A percentile compares a stretch with the other conserved stretches of the same genome.
phyloP scores from a whole-genome alignment of 2,329 filamentous ascomycete genomes.

The Colletotrichum tropicicola region DNA sequence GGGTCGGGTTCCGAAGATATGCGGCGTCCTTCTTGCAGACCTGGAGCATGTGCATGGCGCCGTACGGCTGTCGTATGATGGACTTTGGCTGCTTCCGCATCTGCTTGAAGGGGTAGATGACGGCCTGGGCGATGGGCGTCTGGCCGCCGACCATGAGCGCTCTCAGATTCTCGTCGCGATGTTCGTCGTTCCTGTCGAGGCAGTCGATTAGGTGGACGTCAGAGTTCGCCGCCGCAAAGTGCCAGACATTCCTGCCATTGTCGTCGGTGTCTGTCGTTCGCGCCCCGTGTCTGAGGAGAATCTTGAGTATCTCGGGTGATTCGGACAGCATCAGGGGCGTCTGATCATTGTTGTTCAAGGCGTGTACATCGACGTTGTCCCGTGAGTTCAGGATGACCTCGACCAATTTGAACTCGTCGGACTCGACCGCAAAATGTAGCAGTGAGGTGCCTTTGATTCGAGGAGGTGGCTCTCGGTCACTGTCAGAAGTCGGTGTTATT shows the following conservation, averaged over 20 bases:
- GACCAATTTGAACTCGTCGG: conserved; percentile 34
- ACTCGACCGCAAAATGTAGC: conserved; percentile 19
- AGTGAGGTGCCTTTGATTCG: not conserved
- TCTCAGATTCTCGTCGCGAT: conserved; percentile 37
- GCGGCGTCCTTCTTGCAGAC: not conserved
- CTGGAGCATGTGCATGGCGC: conserved; percentile 7
- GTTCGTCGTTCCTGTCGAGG: conserved; percentile 41
- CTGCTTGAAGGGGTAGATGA: conserved; percentile 28
- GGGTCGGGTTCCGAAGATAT: conserved; percentile 5
- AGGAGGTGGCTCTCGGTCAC: too few species aligned
- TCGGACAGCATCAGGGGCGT: conserved; percentile 48
- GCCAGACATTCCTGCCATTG: conserved; percentile 47
- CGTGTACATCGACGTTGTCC: conserved; percentile 40
- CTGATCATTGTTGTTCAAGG: conserved; percentile 37
- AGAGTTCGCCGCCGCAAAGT: conserved; percentile 44
- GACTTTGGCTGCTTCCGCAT: not conserved
- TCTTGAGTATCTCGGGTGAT: conserved; percentile 33
- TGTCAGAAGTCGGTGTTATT: not conserved
- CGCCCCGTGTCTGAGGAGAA: conserved; percentile 37
- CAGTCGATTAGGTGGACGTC: conserved; percentile 40
- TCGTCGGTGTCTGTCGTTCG: conserved; percentile 41
- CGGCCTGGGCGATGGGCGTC: conserved; percentile 43
- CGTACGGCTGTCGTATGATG: not conserved
- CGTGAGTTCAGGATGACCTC: conserved; percentile 37
- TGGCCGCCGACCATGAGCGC: conserved; percentile 30